phyloP scores from a whole-genome alignment of 1,284 basidiomycete species.

The Pulchroboletus neoregius region DNA sequence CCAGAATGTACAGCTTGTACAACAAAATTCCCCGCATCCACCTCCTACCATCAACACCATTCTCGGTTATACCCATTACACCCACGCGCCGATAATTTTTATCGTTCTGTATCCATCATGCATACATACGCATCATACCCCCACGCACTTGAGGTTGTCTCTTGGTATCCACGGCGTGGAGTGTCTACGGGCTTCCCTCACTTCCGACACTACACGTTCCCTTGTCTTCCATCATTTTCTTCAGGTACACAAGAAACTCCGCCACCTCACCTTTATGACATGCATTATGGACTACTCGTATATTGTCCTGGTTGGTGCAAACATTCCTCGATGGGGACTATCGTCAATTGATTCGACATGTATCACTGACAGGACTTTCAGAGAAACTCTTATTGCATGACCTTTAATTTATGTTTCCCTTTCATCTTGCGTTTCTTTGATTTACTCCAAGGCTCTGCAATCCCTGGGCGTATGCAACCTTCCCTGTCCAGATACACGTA shows the following conservation, averaged over 20 bases:
- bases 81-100: slow-evolving; percentile 32
- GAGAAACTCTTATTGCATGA: slow-evolving; percentile 23
- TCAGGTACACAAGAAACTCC: slow-evolving; percentile 22
- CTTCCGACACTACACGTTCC: slow-evolving; percentile 12
- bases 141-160: slow-evolving; percentile 17
- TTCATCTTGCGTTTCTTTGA: slow-evolving; percentile 11
- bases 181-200: slow-evolving; percentile 14
- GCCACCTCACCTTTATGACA: slow-evolving; percentile 24
- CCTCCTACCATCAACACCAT: slow-evolving; percentile 7
- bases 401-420: slow-evolving; percentile 24
- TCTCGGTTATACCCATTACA: slow-evolving; percentile 28
- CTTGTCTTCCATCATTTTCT: slow-evolving; percentile 13
- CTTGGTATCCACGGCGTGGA: slow-evolving; percentile 18
- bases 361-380: slow-evolving; percentile 25
- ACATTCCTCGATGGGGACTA: slow-evolving; percentile 9
- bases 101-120: slow-evolving; percentile 37
- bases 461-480: no score
- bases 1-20: slow-evolving; percentile 26
- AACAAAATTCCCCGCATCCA: slow-evolving; percentile 16
- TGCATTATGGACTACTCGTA: slow-evolving; percentile 33
- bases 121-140: slow-evolving; percentile 30
- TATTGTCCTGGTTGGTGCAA: slow-evolving; percentile 24
- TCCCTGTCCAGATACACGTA: slow-evolving; percentile 8
- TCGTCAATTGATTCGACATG: slow-evolving; percentile 18
- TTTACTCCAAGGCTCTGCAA: slow-evolving; percentile 3